Base-by-base conservation (phyloP, 2,329 filamentous ascomycete species). In the Talaromyces sp. region DNA sequence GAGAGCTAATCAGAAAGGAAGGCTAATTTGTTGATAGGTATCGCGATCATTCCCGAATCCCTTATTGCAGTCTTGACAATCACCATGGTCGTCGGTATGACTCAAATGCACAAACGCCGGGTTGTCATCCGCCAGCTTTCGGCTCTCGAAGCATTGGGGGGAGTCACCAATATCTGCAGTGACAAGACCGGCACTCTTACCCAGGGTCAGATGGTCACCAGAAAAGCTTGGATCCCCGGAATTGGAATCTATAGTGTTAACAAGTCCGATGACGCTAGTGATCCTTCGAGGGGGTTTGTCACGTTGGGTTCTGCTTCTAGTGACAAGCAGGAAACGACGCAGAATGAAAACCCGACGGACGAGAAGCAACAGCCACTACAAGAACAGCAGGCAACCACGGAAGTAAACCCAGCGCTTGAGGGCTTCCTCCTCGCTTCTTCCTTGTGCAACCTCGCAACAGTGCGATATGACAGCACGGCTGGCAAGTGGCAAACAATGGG, bases 1-100 rank as follows among this genome's bases (percentile, higher is more conserved):
- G n/a, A 25, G 1, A 8, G 19, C 19, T n/a, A 4, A 8, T 25
- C 7, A 5, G 10, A 52, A 28, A 17, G 31, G 33, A 39, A 25
- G 10, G 19, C 48, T 52, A 28, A 52, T 17, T 5, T 6, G n/a
- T 28, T 5, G 5, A 11, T 37, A 72, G 70, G 71, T 59, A 77
- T 86, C 60, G 82, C 81, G 7, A 85, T 86, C 65, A 84, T 86
- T 58, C 84, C 84, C 0, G 84, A 84, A 63, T 84, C 84, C 2
- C 75, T 88, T 55, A 84, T 85, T 62, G 83, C 81, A 15, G 82
- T 85, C 25, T 73, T 85, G 41, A 85, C 83, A 2, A 85, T 85
- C 63, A 85, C 83, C 8, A 82, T 85, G 67, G 79, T 80, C 7
- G 80, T 80, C 25, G 81, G 80, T 1, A 81, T 79, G 60, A 82